Conservation (phyloP, 202 grass and related monocot genomes). For the Setaria italica region DNA sequence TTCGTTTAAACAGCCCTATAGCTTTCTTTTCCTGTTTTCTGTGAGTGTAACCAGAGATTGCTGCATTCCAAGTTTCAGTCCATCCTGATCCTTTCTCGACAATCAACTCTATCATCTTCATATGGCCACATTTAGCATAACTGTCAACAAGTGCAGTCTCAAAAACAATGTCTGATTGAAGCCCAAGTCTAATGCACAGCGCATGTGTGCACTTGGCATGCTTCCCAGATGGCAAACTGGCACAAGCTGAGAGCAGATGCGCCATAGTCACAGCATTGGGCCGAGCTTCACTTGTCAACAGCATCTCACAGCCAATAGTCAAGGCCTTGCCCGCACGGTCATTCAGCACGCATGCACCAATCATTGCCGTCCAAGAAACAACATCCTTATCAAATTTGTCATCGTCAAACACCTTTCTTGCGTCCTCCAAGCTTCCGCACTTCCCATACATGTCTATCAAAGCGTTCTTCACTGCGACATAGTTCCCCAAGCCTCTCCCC, state of each 20-base stretch:
- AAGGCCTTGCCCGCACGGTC: conserved; percentile 53
- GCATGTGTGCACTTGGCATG: conserved; percentile 58
- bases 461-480: conserved; percentile 55
- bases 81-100: conserved; percentile 46
- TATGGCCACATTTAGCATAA: conserved; percentile 66
- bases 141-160: conserved; percentile 73
- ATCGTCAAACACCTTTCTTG: conserved; percentile 57
- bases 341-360: conserved; percentile 65
- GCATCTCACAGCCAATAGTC: conserved; percentile 63
- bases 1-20: conserved; percentile 57
- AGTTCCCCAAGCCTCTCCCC: conserved; percentile 49
- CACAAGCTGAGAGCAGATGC: conserved; percentile 70
- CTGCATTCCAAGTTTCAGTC: conserved; percentile 73
- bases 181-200: conserved; percentile 62
- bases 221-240: conserved; percentile 53
- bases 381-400: conserved; percentile 63
- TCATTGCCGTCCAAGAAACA: conserved; percentile 85
- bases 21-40: conserved; percentile 40
- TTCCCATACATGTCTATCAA: conserved; percentile 83
- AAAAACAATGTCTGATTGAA: conserved; percentile 60
- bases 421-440: conserved; percentile 61
- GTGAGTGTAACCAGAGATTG: conserved; percentile 59
- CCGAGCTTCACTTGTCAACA: conserved; percentile 43
- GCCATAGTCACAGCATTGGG: conserved; percentile 85
- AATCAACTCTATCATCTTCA: conserved; percentile 40